Percentiles rank a stretch among this genome's conserved stretches.
Evolutionary conservation across 805 yeast species (phyloP).

Genomic region (Ogataea methylovora): DNA sequence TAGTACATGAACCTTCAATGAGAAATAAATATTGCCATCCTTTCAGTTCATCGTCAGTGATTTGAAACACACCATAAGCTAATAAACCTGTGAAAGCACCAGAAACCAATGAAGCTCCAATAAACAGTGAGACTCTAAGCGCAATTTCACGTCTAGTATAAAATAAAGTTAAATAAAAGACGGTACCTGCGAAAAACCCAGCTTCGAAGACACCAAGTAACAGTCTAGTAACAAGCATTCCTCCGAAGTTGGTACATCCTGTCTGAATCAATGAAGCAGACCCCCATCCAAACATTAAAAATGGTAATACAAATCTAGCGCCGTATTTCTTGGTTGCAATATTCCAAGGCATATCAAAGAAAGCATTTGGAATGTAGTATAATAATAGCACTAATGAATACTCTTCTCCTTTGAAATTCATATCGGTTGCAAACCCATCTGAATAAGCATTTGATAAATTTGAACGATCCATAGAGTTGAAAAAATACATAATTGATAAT

Average conservation of each 20-base stretch:
- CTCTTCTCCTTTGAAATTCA: conserved; percentile 29
- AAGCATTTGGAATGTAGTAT: conserved; percentile 34
- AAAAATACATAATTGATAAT: conserved; percentile 33
- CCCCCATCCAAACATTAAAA: conserved; percentile 37
- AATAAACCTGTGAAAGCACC: conserved; percentile 14
- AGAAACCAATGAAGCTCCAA: conserved; percentile 10
- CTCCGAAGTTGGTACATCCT: conserved; percentile 31
- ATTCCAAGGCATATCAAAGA: conserved; percentile 33
- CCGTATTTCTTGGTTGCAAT: conserved; percentile 32
- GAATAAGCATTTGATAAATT: conserved; percentile 37
- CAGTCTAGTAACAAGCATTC: conserved; percentile 31
- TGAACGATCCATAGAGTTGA: conserved; percentile 37
- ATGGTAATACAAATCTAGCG: conserved; percentile 28
- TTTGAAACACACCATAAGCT: conserved; percentile 12
- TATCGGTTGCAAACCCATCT: conserved; percentile 34
- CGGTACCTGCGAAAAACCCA: conserved; percentile 25
- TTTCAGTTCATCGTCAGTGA: conserved; percentile 6
- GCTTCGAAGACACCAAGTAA: conserved; percentile 35
- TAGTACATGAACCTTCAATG: conserved; percentile 23
- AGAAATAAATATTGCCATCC: conserved; percentile 25
- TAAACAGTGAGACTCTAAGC: conserved; percentile 6
- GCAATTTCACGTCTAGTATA: conserved; percentile 11
- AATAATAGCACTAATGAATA: conserved; percentile 33
- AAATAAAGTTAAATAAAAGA: conserved; percentile 10
- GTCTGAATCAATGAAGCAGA: conserved; percentile 32